phyloP scores from a whole-genome alignment of 2,329 filamentous ascomycete species.

The Canariomyces notabilis region DNA sequence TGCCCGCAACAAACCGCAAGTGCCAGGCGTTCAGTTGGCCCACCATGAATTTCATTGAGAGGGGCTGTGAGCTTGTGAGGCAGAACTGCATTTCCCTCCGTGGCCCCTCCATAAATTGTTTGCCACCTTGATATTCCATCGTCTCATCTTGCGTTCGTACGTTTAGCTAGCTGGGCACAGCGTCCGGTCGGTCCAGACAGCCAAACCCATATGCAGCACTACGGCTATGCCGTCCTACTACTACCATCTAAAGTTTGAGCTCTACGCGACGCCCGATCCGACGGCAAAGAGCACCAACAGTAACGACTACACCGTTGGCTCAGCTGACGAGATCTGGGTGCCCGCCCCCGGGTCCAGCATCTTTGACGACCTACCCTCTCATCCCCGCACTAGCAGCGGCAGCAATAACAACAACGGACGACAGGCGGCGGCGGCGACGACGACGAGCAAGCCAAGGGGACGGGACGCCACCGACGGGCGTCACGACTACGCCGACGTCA shows the following conservation, averaged over 20 bases:
- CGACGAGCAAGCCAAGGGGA: background rate
- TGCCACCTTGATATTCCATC: background rate
- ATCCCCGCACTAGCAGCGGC: too few species aligned
- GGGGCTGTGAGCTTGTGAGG: slow-evolving; percentile 9
- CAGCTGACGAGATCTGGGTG: slow-evolving; percentile 41
- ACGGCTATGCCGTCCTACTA: slow-evolving; percentile 56
- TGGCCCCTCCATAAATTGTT: slow-evolving; percentile 4
- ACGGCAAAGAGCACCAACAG: slow-evolving; percentile 15
- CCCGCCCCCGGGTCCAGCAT: slow-evolving; percentile 45
- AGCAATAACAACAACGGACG: background rate
- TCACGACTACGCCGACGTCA: too few species aligned
- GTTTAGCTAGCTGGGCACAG: background rate
- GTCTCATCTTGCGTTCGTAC: background rate
- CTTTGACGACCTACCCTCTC: slow-evolving; percentile 52
- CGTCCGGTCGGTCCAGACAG: background rate
- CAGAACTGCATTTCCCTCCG: slow-evolving; percentile 13
- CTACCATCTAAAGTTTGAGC: slow-evolving; percentile 63
- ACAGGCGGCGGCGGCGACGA: background rate
- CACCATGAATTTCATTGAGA: slow-evolving; percentile 2
- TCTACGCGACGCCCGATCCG: slow-evolving; percentile 48
- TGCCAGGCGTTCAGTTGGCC: background rate
- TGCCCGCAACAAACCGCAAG: background rate
- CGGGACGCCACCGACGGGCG: too few species aligned
- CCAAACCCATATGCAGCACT: slow-evolving; percentile 4
- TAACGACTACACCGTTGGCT: slow-evolving; percentile 4